Conservation (phyloP, 2,329 filamentous ascomycete species). For the Penicillium digitatum region DNA sequence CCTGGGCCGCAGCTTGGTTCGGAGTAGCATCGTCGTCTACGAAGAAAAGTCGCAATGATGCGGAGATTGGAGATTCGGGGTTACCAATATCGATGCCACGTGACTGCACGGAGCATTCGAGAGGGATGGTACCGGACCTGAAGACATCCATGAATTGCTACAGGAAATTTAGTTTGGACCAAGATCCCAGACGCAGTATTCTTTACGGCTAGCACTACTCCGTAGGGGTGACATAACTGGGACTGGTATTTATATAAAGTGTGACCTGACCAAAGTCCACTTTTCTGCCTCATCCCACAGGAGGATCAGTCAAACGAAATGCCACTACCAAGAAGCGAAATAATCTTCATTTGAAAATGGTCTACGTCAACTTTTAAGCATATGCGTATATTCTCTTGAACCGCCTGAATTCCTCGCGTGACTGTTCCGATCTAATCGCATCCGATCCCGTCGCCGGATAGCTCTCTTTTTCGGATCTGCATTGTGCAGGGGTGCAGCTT, state of each 20-base stretch:
- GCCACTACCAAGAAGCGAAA: neutral
- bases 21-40: constrained; percentile 13
- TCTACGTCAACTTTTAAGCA: neutral
- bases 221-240: neutral
- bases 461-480: constrained; percentile 4
- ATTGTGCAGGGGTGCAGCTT: neutral
- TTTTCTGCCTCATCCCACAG: neutral
- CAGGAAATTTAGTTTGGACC: neutral
- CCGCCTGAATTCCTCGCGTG: neutral
- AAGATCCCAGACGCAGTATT: neutral
- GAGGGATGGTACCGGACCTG: neutral
- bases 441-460: constrained; percentile 3
- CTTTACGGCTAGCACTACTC: neutral
- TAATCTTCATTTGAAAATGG: neutral
- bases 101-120: neutral
- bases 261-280: neutral
- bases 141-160: neutral
- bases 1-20: constrained; percentile 13
- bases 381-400: neutral
- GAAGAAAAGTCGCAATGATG: neutral
- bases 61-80: constrained; percentile 9
- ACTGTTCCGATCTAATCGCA: constrained; percentile 3
- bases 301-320: too few species aligned
- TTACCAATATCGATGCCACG: neutral
- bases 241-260: neutral